A percentile compares a stretch with the other conserved stretches of the same genome.
These are phyloP conservation scores for Suillus cothurnatus DNA, from an alignment of 768 basidiomycete species.

Conservation along the genomic window DNA sequence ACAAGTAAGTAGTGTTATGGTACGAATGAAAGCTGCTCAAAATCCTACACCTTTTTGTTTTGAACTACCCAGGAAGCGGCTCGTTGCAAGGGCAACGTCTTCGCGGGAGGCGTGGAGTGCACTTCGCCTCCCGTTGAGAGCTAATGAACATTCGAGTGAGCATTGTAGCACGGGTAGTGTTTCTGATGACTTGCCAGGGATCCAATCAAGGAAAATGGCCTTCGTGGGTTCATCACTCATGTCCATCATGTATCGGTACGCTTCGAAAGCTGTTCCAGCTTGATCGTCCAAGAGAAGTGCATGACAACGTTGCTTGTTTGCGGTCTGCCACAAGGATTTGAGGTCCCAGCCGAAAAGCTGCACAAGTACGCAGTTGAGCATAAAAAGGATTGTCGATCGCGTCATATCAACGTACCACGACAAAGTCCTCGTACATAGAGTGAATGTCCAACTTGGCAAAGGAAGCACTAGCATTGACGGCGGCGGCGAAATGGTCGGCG, in stretches of 20 bases:
- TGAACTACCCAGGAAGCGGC: neutral
- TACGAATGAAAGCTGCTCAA: neutral
- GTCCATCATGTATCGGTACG: conserved; percentile 1
- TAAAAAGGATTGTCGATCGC: neutral
- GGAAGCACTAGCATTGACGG: neutral
- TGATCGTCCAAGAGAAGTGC: neutral
- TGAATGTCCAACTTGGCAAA: neutral
- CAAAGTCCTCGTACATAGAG: neutral
- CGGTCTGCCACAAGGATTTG: neutral
- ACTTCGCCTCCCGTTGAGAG: neutral
- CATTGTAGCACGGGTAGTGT: neutral
- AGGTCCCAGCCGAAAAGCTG: neutral
- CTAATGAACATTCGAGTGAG: neutral
- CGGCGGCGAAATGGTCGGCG: neutral
- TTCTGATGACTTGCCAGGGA: neutral
- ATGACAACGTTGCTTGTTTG: neutral
- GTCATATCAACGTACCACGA: neutral
- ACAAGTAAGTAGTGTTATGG: neutral
- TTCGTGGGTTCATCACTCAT: neutral
- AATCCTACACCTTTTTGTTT: neutral
- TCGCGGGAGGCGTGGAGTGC: neutral
- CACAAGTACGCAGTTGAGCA: neutral
- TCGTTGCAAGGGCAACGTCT: neutral
- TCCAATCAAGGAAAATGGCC: neutral
- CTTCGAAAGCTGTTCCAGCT: neutral